phyloP scores from a whole-genome alignment of 2,329 filamentous ascomycete genomes.

The Ophiocordyceps camponoti-floridani region DNA sequence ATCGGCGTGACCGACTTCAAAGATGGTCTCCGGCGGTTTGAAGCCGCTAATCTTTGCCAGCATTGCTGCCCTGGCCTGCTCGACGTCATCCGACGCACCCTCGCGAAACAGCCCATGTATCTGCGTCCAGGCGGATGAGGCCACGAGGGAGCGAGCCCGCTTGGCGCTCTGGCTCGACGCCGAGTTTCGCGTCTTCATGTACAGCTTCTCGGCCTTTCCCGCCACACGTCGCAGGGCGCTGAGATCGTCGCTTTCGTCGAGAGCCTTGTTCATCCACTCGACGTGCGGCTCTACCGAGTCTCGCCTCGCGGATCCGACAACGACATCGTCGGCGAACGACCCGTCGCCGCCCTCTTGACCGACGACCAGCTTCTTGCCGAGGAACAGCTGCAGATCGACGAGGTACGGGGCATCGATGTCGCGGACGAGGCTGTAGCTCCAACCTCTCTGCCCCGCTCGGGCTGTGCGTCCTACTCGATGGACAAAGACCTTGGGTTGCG shows the following conservation, averaged over 20 bases:
- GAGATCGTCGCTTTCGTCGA: conserved; percentile 62
- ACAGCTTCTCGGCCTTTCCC: conserved; percentile 80
- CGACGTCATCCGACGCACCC: conserved; percentile 37
- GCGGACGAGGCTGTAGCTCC: conserved; percentile 85
- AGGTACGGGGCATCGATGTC: conserved; percentile 83
- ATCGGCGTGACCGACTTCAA: conserved; percentile 68
- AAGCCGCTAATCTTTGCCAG: conserved; percentile 77
- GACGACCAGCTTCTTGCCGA: conserved; percentile 66
- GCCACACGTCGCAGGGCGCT: conserved; percentile 53
- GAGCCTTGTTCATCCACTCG: conserved; percentile 68
- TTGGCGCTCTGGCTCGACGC: conserved; percentile 85
- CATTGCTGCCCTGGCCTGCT: conserved; percentile 68
- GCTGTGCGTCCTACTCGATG: conserved; percentile 93
- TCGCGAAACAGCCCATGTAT: conserved; percentile 69
- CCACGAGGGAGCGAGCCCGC: conserved; percentile 60
- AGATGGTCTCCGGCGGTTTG: conserved; percentile 85
- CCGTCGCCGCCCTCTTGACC: conserved; percentile 45
- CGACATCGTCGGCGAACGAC: conserved; percentile 68
- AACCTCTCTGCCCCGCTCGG: conserved; percentile 78
- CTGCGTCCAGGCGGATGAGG: conserved; percentile 51
- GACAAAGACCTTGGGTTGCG: conserved; percentile 91
- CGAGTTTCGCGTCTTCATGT: conserved; percentile 74
- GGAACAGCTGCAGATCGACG: conserved; percentile 82
- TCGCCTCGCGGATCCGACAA: conserved; percentile 59
- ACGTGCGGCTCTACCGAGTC: conserved; percentile 56